phyloP scores from a whole-genome alignment of 768 basidiomycete species.

The Mrakia frigida region DNA sequence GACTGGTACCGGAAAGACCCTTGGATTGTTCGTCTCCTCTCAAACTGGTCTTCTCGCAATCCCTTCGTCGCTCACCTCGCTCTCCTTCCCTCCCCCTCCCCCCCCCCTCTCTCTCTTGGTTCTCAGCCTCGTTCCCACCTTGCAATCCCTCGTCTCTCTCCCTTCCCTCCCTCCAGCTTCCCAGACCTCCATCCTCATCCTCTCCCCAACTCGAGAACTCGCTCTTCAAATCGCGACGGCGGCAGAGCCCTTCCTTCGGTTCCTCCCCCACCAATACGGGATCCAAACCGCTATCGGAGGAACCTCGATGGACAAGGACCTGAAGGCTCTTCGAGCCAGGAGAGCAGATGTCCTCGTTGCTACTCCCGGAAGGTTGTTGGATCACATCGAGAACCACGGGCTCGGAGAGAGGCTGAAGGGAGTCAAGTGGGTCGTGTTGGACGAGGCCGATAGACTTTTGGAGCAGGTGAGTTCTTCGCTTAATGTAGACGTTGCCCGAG shows the following conservation, averaged over 20 bases:
- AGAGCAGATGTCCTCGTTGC: conserved; percentile 44
- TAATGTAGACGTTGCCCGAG: too few species aligned
- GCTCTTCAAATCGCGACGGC: conserved; percentile 25
- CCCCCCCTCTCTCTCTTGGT: too few species aligned
- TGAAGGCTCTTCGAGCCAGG: conserved; percentile 8
- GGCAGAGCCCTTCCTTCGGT: not conserved
- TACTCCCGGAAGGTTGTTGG: conserved; percentile 48
- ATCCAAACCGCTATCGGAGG: conserved; percentile 41
- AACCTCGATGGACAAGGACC: conserved; percentile 28
- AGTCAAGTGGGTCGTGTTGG: conserved; percentile 41
- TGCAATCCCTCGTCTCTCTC: conserved; percentile 41
- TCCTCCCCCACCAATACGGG: conserved; percentile 47
- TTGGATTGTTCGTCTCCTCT: too few species aligned
- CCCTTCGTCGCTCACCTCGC: too few species aligned
- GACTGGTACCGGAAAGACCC: conserved; percentile 58
- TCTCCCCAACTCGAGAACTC: conserved; percentile 48
- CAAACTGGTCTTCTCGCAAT: too few species aligned
- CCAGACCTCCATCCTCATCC: conserved; percentile 44
- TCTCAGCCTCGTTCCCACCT: conserved; percentile 46
- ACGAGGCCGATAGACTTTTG: conserved; percentile 44
- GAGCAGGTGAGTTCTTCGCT: conserved; percentile 26
- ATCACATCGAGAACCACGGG: conserved; percentile 45
- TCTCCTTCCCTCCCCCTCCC: too few species aligned
- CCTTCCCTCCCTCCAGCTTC: conserved; percentile 32
- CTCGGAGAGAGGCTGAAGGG: conserved; percentile 45